Conservation (phyloP, 73 alveolate species). For the Paramecium octaurelia region DNA sequence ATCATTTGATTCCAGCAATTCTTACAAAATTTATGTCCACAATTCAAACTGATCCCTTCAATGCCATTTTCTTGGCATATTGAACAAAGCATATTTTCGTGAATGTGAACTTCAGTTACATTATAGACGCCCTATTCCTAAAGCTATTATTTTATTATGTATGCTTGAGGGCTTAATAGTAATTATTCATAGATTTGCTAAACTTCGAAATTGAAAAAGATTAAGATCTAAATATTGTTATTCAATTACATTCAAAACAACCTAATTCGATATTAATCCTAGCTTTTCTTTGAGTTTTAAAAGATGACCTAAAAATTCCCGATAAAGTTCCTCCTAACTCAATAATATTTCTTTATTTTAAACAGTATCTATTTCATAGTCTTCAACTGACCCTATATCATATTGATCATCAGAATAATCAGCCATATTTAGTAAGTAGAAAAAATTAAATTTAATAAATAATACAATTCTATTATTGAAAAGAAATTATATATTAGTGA, state of each 20-base stretch:
- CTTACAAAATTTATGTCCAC: background rate
- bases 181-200: background rate
- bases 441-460: background rate
- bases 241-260: background rate
- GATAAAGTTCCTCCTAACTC: background rate
- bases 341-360: background rate
- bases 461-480: too few species aligned
- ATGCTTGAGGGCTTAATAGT: background rate
- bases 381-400: background rate
- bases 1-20: conserved; percentile 1
- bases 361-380: background rate
- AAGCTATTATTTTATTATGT: background rate
- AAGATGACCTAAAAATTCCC: background rate
- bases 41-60: background rate
- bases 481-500: too few species aligned
- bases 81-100: background rate
- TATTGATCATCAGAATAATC: background rate
- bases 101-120: background rate
- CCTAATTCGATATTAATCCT: background rate
- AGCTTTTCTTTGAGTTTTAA: background rate
- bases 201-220: background rate
- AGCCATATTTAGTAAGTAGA: background rate
- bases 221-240: background rate
- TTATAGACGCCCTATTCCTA: background rate
- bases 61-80: background rate